Percentiles rank a stretch among this genome's conserved stretches.
phyloP scores from a whole-genome alignment of 208 protist species.

The Endotrypanum monterogeii region DNA sequence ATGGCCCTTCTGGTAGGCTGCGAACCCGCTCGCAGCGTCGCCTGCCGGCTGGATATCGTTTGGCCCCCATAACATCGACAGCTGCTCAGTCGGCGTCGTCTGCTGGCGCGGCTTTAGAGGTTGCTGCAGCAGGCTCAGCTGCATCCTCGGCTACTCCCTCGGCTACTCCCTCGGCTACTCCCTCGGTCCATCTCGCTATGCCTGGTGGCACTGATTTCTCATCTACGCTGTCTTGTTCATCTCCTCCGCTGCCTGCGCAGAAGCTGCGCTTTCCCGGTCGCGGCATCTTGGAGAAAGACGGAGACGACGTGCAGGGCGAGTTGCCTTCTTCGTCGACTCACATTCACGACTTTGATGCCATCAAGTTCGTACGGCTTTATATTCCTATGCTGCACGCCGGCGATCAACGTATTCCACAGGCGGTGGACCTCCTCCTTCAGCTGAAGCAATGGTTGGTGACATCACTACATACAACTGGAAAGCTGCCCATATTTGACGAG shows the following conservation, averaged over 20 bases:
- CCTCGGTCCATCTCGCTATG: neutral
- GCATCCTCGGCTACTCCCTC: neutral
- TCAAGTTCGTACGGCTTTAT: conserved; percentile 10
- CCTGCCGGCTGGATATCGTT: conserved; percentile 33
- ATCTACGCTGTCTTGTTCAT: neutral
- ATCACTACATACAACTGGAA: neutral
- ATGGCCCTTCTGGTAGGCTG: conserved; percentile 5
- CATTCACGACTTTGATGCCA: neutral
- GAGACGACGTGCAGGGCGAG: neutral
- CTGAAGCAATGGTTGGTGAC: conserved; percentile 18
- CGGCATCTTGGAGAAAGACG: neutral
- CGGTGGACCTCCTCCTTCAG: conserved; percentile 12
- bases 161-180: neutral
- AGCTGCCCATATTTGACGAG: neutral
- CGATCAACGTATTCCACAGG: conserved; percentile 9
- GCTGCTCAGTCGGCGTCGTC: neutral
- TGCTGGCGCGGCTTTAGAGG: neutral
- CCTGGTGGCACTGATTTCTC: neutral
- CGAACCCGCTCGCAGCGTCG: conserved; percentile 20
- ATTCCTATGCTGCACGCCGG: conserved; percentile 9
- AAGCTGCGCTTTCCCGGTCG: neutral
- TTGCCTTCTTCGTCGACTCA: neutral
- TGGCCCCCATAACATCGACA: conserved; percentile 23
- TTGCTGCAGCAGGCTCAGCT: neutral
- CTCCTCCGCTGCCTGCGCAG: neutral